Evolutionary conservation across 139 green algal species (phyloP).

Genomic region (Volvox africanus): DNA sequence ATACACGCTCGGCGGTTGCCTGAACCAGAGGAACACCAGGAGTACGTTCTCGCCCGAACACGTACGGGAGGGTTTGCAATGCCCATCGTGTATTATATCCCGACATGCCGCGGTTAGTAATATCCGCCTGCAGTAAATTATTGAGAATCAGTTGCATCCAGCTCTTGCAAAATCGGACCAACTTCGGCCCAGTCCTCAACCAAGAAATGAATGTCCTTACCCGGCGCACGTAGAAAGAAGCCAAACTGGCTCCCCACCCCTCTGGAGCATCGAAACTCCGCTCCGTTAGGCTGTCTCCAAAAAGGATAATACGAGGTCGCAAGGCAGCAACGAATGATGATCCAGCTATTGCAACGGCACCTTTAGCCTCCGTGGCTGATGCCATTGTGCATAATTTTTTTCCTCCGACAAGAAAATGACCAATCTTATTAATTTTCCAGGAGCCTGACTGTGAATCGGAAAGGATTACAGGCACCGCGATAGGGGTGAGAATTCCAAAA

Average conservation of each 20-base stretch:
- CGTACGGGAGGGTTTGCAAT: conserved; percentile 62
- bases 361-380: too few relatives aligned
- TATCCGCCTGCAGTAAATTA: conserved; percentile 64
- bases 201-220: conserved; percentile 24
- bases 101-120: conserved; percentile 87
- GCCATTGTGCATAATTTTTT: too few relatives aligned
- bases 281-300: conserved; percentile 88
- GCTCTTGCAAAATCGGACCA: too few relatives aligned
- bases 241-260: conserved; percentile 75
- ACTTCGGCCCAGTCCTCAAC: neutral
- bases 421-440: too few relatives aligned
- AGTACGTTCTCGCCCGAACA: conserved; percentile 64
- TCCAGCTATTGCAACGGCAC: neutral
- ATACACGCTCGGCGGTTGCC: neutral
- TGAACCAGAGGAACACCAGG: neutral
- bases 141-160: too few relatives aligned
- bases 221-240: conserved; percentile 67
- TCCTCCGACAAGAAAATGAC: too few relatives aligned
- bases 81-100: conserved; percentile 95
- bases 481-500: too few relatives aligned
- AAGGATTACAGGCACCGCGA: too few relatives aligned
- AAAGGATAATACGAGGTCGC: conserved; percentile 68
- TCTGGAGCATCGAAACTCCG: conserved; percentile 62
- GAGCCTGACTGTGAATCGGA: too few relatives aligned
- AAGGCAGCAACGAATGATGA: conserved; percentile 1